These are phyloP conservation scores for Millerago galiae DNA, from an alignment of 805 yeast species.

Conservation along the genomic window DNA sequence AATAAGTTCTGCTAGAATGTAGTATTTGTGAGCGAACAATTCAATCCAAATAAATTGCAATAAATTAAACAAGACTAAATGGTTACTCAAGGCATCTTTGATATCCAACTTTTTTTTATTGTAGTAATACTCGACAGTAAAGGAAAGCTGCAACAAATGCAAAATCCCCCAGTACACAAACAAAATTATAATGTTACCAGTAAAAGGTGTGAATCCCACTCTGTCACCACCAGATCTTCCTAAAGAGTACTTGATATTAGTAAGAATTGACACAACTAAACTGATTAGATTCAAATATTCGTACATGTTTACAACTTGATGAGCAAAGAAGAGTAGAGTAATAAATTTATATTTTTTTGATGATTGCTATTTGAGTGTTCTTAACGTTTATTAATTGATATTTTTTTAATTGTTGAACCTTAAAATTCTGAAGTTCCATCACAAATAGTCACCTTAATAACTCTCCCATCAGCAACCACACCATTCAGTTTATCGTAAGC, in stretches of 20 bases:
- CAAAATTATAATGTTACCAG: slow-evolving; percentile 44
- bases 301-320: too few species aligned
- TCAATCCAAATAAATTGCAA: slow-evolving; percentile 57
- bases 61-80: slow-evolving; percentile 57
- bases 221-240: slow-evolving; percentile 37
- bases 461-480: slow-evolving; percentile 43
- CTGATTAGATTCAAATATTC: too few species aligned
- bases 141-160: slow-evolving; percentile 46
- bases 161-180: slow-evolving; percentile 54
- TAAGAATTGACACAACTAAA: slow-evolving; percentile 22
- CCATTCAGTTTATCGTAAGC: slow-evolving; percentile 32
- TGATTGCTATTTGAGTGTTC: too few species aligned
- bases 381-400: too few species aligned
- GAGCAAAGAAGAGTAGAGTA: too few species aligned
- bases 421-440: slow-evolving; percentile 1
- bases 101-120: slow-evolving; percentile 19
- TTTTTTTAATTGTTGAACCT: too few species aligned
- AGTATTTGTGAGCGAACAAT: slow-evolving; percentile 54
- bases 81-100: slow-evolving; percentile 39
- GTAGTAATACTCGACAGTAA: slow-evolving; percentile 39
- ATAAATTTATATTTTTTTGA: too few species aligned
- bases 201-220: slow-evolving; percentile 64
- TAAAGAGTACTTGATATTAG: slow-evolving; percentile 48
- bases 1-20: slow-evolving; percentile 51
- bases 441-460: slow-evolving; percentile 28